A percentile compares a stretch with the other conserved stretches of the same genome.
These are phyloP conservation scores for Camellia sinensis DNA, from an alignment of 148 eudicot genomes.

Conservation along the genomic window DNA sequence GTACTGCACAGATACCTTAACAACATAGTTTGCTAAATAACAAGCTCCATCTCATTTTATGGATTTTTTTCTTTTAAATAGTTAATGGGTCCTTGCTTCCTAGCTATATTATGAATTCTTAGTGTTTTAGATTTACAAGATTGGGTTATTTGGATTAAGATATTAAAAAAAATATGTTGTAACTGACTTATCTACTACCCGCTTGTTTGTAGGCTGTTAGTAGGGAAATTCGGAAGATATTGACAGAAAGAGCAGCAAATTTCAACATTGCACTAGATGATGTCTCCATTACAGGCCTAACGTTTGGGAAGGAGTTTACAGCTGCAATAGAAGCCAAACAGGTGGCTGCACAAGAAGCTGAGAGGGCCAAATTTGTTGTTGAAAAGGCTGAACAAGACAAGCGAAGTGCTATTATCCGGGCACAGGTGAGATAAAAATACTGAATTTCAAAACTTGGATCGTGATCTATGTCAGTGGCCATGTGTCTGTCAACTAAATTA, in stretches of 20 bases:
- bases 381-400: conserved; percentile 88
- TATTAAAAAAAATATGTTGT: no score
- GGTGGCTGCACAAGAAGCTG: conserved; percentile 89
- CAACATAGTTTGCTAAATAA: background rate
- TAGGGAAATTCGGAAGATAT: conserved; percentile 68
- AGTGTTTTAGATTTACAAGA: background rate
- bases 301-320: conserved; percentile 89
- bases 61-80: background rate
- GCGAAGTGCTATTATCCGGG: conserved; percentile 65
- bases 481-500: background rate
- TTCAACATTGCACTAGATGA: conserved; percentile 91
- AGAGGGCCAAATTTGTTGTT: conserved; percentile 76
- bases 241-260: conserved; percentile 77
- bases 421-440: conserved; percentile 57
- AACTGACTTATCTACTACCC: background rate
- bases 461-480: background rate
- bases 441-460: background rate
- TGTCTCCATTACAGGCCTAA: conserved; percentile 80
- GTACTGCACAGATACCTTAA: background rate
- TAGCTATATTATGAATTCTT: background rate
- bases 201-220: conserved; percentile 59
- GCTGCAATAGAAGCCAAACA: conserved; percentile 96
- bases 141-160: background rate
- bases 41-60: background rate
- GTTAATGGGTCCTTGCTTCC: background rate